Evolutionary conservation across 805 yeast species (phyloP).

Genomic region (Wickerhamiella lipophila): DNA sequence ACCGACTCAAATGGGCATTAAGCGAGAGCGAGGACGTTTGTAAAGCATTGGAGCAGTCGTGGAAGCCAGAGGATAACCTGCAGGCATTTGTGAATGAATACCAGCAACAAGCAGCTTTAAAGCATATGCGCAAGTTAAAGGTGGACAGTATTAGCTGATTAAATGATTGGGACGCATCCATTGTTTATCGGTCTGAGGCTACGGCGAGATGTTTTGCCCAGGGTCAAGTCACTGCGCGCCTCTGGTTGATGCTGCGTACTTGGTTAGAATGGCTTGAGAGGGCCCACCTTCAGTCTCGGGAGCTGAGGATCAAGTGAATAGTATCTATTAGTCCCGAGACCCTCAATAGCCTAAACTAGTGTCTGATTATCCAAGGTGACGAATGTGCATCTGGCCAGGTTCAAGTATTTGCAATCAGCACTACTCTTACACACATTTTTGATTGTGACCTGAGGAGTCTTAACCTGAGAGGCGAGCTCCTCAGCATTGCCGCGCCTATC

Average conservation of each 20-base stretch:
- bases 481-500: neutral
- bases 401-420: neutral
- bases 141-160: neutral
- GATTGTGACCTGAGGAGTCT: neutral
- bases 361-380: no score
- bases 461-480: neutral
- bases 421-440: neutral
- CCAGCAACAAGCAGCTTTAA: slow-evolving; percentile 28
- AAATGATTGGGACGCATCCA: neutral
- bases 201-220: no score
- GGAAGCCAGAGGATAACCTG: slow-evolving; percentile 17
- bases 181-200: no score
- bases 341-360: no score
- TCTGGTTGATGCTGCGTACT: no score
- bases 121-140: slow-evolving; percentile 8
- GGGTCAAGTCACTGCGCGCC: no score
- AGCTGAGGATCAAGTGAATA: no score
- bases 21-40: slow-evolving; percentile 26
- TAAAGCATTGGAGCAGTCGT: slow-evolving; percentile 3
- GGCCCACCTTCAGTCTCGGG: no score
- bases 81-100: slow-evolving; percentile 34
- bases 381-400: neutral
- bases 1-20: slow-evolving; percentile 25
- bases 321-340: no score
- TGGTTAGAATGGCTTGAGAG: no score